Conservation (phyloP, 2,329 filamentous ascomycete genomes). For the Hymenoscyphus albidus region DNA sequence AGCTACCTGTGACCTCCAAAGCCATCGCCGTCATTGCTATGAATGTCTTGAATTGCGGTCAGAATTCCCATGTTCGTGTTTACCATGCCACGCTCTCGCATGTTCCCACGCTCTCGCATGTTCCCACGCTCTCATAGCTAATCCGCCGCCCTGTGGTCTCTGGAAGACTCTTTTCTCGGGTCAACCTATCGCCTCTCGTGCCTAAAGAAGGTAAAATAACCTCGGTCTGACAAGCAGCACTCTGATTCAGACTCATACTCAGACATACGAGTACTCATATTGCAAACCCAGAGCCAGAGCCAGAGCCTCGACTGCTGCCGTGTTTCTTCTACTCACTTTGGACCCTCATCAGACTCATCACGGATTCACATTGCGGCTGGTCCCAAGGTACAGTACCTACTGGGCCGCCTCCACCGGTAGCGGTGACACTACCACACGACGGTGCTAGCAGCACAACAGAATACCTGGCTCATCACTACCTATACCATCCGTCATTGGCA, state of each 20-base stretch:
- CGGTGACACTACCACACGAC: neutral
- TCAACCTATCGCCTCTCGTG: neutral
- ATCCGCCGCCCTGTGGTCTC: neutral
- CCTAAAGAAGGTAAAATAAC: neutral
- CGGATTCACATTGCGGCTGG: neutral
- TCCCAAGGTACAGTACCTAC: neutral
- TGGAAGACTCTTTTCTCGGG: neutral
- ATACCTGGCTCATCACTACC: neutral
- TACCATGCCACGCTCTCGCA: neutral
- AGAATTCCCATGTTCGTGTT: neutral
- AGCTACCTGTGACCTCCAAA: neutral
- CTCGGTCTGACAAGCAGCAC: conserved; percentile 1
- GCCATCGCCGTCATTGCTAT: neutral
- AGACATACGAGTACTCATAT: neutral
- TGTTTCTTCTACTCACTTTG: neutral
- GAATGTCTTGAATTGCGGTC: neutral
- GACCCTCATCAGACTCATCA: neutral
- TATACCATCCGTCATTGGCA: neutral
- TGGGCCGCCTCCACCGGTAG: neutral
- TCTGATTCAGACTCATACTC: neutral
- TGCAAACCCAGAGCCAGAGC: neutral
- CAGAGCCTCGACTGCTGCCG: neutral
- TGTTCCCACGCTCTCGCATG: neutral
- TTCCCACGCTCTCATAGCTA: neutral
- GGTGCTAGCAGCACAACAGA: neutral